Evolutionary conservation across 202 grass and related monocot species (phyloP), one percentile per base, ranked within the genome.

Genomic region (Digitaria exilis): DNA sequence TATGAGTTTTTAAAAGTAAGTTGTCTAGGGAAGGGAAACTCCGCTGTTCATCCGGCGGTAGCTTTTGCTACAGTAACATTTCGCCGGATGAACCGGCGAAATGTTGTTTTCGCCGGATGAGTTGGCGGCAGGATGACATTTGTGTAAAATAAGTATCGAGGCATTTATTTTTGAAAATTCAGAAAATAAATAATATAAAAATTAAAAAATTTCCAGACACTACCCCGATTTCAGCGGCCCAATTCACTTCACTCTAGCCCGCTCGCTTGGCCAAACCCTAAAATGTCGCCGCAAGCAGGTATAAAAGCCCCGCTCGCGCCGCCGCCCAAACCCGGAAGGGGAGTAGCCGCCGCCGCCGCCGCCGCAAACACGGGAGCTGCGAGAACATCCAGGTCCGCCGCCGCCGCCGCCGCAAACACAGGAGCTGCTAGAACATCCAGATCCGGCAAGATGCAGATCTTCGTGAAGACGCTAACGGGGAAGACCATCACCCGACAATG

Each of bases 401-500:
- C n/a, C n/a, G n/a, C n/a, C 0, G 6, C 45, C 26, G 45, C 55
- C 10, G 55, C 13, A 34, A 29, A 18, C n/a, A 3, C 28, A 32
- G 57, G 19, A 21, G 46, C 21, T 1, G 26, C 24, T 29, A 37
- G 28, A 58, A 28, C 64, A 57, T 67, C 48, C 48, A 24, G 63
- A 5, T 8, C 45, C 32, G 48, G 45, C 73, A 79, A 83, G 89
- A 97, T 97, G 94, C 94, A 97, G 91, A 97, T 97, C 67, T 97
- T 97, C 75, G 91, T 97, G 82, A 97, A 94, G 86, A 94, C 91
- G 25, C 90, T 97, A 31, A 94, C 94, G 0, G 94, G 91, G 56
- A 97, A 97, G 92, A 97, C 92, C 77, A 97, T 94, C 84, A 90
- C 94, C 49, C 83, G 94, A 94, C 87, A 94, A 94, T 76, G 94